Evolutionary conservation across 1,284 basidiomycete genomes (phyloP).

Genomic region (Sporisorium graminicola): DNA sequence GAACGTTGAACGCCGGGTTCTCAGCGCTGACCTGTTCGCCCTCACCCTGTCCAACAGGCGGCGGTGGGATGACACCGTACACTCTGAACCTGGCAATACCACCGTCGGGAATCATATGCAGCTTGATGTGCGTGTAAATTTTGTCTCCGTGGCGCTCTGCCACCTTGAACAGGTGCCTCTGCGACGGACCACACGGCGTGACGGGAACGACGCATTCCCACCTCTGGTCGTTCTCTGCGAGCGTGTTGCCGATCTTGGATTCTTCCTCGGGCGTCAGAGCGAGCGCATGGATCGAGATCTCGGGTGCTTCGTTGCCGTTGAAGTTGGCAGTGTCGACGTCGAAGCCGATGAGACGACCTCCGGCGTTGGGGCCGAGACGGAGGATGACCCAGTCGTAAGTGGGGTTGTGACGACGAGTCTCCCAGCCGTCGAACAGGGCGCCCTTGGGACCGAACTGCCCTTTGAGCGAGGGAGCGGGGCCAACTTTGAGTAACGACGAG

Average conservation of each 20-base stretch:
- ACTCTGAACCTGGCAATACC: constrained; percentile 74
- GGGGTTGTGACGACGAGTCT: constrained; percentile 88
- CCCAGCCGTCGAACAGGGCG: constrained; percentile 95
- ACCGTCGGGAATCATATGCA: constrained; percentile 96
- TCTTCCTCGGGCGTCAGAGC: constrained; percentile 42
- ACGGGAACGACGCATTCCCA: constrained; percentile 61
- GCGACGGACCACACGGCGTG: constrained; percentile 77
- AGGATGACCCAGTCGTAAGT: constrained; percentile 92
- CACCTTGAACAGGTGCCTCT: constrained; percentile 86
- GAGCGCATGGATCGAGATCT: constrained; percentile 57
- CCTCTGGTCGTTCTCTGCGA: constrained; percentile 61
- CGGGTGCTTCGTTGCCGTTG: constrained; percentile 84
- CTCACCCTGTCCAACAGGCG: constrained; percentile 68
- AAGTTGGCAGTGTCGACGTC: constrained; percentile 97
- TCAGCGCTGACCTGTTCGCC: constrained; percentile 57
- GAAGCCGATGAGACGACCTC: constrained; percentile 80
- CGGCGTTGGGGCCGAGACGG: constrained; percentile 81
- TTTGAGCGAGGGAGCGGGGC: constrained; percentile 74
- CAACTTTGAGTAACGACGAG: constrained; percentile 80
- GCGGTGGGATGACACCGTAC: constrained; percentile 61
- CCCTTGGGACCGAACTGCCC: constrained; percentile 97
- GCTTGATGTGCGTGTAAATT: constrained; percentile 84
- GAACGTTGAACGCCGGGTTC: constrained; percentile 72
- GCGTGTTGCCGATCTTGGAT: constrained; percentile 32
- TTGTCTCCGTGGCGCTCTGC: constrained; percentile 57